Evolutionary conservation across 495 filamentous ascomycete genomes (phyloP), one percentile per base, ranked within the genome.

Genomic region (Penicillium tannophilum): DNA sequence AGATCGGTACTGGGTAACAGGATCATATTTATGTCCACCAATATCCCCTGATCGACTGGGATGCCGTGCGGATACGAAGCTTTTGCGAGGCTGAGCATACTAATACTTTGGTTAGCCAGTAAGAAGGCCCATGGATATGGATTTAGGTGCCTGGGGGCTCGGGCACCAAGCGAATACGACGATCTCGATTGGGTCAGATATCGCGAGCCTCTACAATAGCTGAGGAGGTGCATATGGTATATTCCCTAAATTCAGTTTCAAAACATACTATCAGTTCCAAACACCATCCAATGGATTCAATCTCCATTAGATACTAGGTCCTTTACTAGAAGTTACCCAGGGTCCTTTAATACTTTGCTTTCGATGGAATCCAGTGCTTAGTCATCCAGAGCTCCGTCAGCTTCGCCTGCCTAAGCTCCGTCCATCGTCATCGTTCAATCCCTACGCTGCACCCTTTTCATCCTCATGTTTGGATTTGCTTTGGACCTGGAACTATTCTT

Each of bases 311-410:
- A 28, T 4, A 28, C 28, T 28, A 0, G 28, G 28, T 28, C 6
- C 28, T 28, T 4, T 28, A 28, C 28, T 28, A 7, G 20, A 23
- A 23, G 20, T 23, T 23, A n/a, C n/a, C n/a, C n/a, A n/a, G 20
- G 20, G 20, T 2, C 20, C 20, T 23, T 1, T 23, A 23, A 23
- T 23, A 23, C 20, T 23, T 23, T 23, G 20, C 20, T n/a, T n/a
- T n/a, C n/a, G 31, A 2, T 35, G 31, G 11, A n/a, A 49, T 30
- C 24, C 58, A 31, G 42, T 8, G 58, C 52, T 68, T 56, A 64
- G 64, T 68, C 66, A 71, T 65, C 62, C 54, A 62, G 63, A 74
- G 72, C 74, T 75, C 72, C 70, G 72, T 73, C 71, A 75, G 71
- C 72, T 55, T 77, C 71, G 63, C 65, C 71, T 74, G 72, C 70